These are phyloP conservation scores for Pharnaceum exiguum DNA, from an alignment of 148 eudicot genomes.

Conservation along the genomic window DNA sequence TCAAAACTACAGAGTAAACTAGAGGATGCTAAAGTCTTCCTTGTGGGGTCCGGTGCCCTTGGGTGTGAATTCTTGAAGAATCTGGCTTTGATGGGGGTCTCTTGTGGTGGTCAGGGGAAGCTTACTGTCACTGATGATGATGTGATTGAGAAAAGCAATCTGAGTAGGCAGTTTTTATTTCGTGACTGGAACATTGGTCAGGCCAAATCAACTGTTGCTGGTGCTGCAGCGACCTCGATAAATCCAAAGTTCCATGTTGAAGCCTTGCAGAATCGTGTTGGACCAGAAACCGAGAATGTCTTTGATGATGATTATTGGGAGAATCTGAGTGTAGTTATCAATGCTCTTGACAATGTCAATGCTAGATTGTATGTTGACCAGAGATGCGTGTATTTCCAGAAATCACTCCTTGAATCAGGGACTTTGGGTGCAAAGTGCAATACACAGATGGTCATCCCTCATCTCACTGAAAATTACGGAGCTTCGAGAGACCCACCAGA, in stretches of 20 bases:
- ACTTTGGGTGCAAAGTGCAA: conserved; percentile 93
- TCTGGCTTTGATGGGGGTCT: conserved; percentile 91
- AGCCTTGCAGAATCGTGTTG: conserved; percentile 93
- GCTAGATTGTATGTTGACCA: conserved; percentile 92
- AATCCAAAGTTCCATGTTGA: conserved; percentile 51
- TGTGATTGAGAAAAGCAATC: conserved; percentile 92
- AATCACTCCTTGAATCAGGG: conserved; percentile 91
- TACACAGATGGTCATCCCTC: conserved; percentile 95
- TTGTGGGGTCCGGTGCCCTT: conserved; percentile 93
- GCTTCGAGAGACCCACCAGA: conserved; percentile 97
- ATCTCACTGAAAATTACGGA: conserved; percentile 88
- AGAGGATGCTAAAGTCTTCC: conserved; percentile 65
- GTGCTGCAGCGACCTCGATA: conserved; percentile 63
- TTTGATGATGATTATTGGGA: conserved; percentile 89
- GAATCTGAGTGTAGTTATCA: conserved; percentile 59
- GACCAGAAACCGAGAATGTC: conserved; percentile 82
- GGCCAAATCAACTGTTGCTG: conserved; percentile 95
- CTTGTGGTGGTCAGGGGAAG: conserved; percentile 63
- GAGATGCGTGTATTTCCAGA: conserved; percentile 85
- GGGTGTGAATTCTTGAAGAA: conserved; percentile 95
- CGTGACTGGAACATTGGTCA: conserved; percentile 99
- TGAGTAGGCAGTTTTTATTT: conserved; percentile 85
- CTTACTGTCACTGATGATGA: conserved; percentile 91
- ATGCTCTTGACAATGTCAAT: conserved; percentile 89
- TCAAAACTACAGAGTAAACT: conserved; percentile 76